Evolutionary conservation across 352 stramenopile species (phyloP).

Genomic region (Pythium periplocum): DNA sequence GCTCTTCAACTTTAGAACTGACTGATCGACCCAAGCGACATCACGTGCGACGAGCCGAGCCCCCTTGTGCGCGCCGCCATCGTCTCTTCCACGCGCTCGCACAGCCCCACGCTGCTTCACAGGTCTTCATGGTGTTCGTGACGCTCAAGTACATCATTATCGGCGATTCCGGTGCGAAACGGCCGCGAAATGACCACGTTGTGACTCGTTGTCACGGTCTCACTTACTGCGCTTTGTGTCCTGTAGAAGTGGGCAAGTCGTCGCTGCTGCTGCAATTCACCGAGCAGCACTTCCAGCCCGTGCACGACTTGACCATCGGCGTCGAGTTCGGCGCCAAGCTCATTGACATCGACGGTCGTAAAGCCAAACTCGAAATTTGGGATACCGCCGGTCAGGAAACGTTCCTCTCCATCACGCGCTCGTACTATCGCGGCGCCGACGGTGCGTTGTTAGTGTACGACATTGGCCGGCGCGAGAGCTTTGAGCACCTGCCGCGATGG

Average conservation of each 20-base stretch:
- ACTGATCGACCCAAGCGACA: too few relatives aligned
- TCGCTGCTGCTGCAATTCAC: slow-evolving; percentile 89
- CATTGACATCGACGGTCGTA: slow-evolving; percentile 70
- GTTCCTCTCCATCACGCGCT: slow-evolving; percentile 86
- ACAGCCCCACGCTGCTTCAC: too few relatives aligned
- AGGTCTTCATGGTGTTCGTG: slow-evolving; percentile 68
- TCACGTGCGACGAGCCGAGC: too few relatives aligned
- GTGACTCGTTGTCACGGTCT: too few relatives aligned
- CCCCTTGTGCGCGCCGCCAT: too few relatives aligned
- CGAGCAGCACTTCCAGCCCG: slow-evolving; percentile 86
- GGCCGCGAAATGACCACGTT: too few relatives aligned
- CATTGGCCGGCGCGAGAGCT: slow-evolving; percentile 67
- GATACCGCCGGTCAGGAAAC: slow-evolving; percentile 89
- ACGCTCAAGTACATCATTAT: slow-evolving; percentile 91
- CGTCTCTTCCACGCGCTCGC: too few relatives aligned
- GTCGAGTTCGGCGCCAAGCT: slow-evolving; percentile 90
- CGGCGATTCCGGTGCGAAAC: slow-evolving; percentile 52
- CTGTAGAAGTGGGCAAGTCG: slow-evolving; percentile 82
- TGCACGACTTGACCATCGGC: slow-evolving; percentile 89
- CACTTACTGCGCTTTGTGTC: neutral
- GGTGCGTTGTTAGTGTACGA: slow-evolving; percentile 88
- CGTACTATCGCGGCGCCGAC: slow-evolving; percentile 86
- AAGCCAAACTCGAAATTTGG: slow-evolving; percentile 92
- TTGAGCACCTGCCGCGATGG: slow-evolving; percentile 70
- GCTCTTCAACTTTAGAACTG: too few relatives aligned